These are phyloP conservation scores for Hypholoma fasciculare DNA, from an alignment of 768 basidiomycete genomes.

Conservation along the genomic window DNA sequence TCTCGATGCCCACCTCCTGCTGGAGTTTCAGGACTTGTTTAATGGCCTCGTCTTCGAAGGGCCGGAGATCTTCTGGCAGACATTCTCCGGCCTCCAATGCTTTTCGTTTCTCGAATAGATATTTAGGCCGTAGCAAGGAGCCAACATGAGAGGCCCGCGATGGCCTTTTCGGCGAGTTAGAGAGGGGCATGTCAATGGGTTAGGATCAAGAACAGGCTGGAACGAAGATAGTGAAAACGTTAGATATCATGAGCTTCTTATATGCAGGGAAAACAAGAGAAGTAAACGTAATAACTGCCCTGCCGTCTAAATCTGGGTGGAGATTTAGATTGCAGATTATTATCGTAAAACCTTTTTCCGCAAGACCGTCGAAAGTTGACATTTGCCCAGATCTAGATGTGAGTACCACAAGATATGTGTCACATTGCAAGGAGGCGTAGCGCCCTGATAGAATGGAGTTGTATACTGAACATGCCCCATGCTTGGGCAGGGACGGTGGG, in stretches of 20 bases:
- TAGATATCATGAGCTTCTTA: conserved; percentile 24
- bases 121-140: conserved; percentile 54
- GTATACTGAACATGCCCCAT: not conserved
- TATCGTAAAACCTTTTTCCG: not conserved
- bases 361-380: conserved; percentile 5
- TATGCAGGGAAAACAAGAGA: conserved; percentile 20
- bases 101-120: conserved; percentile 48
- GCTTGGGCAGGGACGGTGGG: conserved; percentile 7
- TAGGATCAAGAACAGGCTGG: conserved; percentile 7
- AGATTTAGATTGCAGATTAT: not conserved
- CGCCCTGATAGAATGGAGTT: conserved; percentile 1
- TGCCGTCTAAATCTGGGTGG: not conserved
- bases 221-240: conserved; percentile 10
- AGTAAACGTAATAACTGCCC: conserved; percentile 18
- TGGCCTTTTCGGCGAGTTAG: conserved; percentile 30
- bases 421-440: not conserved
- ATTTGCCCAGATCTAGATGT: conserved; percentile 1
- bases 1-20: conserved; percentile 52
- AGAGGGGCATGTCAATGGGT: conserved; percentile 3
- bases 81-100: conserved; percentile 42
- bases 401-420: not conserved
- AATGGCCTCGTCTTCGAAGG: conserved; percentile 55
- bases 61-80: conserved; percentile 41
- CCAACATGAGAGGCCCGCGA: conserved; percentile 62
- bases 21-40: conserved; percentile 53